phyloP scores from a whole-genome alignment of 2,329 filamentous ascomycete genomes.

The Didymella lethalis region DNA sequence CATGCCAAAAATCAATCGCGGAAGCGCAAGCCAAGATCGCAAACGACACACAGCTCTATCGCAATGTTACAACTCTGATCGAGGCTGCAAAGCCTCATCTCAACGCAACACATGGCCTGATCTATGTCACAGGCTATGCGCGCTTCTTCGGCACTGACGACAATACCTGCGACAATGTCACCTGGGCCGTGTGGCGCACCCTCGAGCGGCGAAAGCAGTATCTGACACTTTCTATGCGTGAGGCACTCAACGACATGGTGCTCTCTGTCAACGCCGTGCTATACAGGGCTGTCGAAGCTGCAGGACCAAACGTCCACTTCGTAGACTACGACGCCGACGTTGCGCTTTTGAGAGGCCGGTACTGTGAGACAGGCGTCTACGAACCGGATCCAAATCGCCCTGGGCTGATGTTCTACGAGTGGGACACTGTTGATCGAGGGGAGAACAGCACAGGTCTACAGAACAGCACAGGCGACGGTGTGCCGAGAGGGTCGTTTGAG shows the following conservation, averaged over 20 bases:
- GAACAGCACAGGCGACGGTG: conserved; percentile 32
- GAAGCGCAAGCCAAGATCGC: conserved; percentile 30
- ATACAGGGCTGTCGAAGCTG: conserved; percentile 22
- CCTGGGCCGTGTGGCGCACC: conserved; percentile 41
- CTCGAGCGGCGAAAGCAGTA: conserved; percentile 36
- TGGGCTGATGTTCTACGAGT: conserved; percentile 43
- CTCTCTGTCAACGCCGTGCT: conserved; percentile 36
- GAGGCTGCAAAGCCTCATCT: conserved; percentile 34
- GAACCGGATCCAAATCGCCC: conserved; percentile 40
- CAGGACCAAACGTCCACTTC: conserved; percentile 32
- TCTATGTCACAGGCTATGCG: conserved; percentile 44
- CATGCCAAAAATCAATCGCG: conserved; percentile 34
- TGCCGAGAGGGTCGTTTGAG: conserved; percentile 38
- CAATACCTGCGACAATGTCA: conserved; percentile 37
- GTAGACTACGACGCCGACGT: conserved; percentile 37
- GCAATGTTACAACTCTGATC: conserved; percentile 32
- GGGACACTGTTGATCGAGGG: conserved; percentile 39
- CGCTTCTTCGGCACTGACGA: conserved; percentile 42
- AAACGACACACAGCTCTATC: conserved; percentile 28
- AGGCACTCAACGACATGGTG: conserved; percentile 40
- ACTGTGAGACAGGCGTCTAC: conserved; percentile 37
- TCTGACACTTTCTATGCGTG: conserved; percentile 35
- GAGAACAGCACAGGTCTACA: conserved; percentile 34
- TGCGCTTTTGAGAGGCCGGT: conserved; percentile 29
- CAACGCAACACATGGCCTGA: conserved; percentile 31